These are phyloP conservation scores for Ceratocystis eucalypticola DNA, from an alignment of 2,329 filamentous ascomycete genomes.

Conservation along the genomic window DNA sequence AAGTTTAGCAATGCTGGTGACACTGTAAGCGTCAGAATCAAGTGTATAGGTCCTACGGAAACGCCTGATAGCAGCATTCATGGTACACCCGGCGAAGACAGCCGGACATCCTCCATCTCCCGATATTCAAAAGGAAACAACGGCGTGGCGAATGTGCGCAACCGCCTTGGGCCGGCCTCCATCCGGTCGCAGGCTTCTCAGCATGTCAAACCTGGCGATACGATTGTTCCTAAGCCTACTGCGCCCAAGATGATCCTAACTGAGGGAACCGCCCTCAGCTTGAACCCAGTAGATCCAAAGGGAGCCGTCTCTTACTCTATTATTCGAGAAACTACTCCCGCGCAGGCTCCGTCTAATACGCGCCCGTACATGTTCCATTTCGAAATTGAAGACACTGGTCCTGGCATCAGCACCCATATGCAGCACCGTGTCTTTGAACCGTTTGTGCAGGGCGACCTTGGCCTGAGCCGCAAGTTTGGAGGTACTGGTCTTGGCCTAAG, in stretches of 20 bases:
- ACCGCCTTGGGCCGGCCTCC: slow-evolving; percentile 36
- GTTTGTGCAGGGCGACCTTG: slow-evolving; percentile 84
- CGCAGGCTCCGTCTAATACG: slow-evolving; percentile 47
- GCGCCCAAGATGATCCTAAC: slow-evolving; percentile 24
- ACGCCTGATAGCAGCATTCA: slow-evolving; percentile 18
- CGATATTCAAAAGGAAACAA: slow-evolving; percentile 32
- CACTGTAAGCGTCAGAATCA: slow-evolving; percentile 61
- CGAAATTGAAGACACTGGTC: slow-evolving; percentile 76
- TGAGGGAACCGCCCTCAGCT: slow-evolving; percentile 42
- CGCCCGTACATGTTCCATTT: slow-evolving; percentile 69
- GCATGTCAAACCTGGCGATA: slow-evolving; percentile 10
- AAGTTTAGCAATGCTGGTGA: slow-evolving; percentile 78
- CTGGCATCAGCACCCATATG: slow-evolving; percentile 65
- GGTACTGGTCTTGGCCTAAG: slow-evolving; percentile 79
- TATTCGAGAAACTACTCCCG: slow-evolving; percentile 42
- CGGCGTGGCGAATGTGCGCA: slow-evolving; percentile 25
- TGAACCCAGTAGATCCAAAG: slow-evolving; percentile 50
- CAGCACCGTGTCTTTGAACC: slow-evolving; percentile 82
- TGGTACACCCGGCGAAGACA: slow-evolving; percentile 30
- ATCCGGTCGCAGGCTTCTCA: slow-evolving; percentile 39
- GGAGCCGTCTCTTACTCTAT: slow-evolving; percentile 32
- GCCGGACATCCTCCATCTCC: slow-evolving; percentile 40
- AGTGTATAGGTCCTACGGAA: slow-evolving; percentile 52
- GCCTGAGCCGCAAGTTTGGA: slow-evolving; percentile 77
- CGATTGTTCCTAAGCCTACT: slow-evolving; percentile 20